Evolutionary conservation across 2,329 filamentous ascomycete genomes (phyloP).

Genomic region (Fusarium vanettenii): DNA sequence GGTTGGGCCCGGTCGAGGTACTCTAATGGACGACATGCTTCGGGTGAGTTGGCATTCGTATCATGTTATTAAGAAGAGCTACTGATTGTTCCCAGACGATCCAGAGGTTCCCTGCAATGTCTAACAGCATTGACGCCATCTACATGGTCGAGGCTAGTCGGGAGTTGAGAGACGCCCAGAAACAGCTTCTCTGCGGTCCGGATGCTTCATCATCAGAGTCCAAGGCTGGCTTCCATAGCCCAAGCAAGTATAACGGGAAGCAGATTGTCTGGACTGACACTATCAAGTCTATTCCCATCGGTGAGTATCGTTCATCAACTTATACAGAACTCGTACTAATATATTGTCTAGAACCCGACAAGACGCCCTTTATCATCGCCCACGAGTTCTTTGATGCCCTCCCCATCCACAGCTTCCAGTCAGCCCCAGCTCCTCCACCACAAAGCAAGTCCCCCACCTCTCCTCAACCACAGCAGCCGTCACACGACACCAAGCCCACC

Average conservation of each 20-base stretch:
- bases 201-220: constrained; percentile 75
- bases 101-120: constrained; percentile 82
- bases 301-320: constrained; percentile 52
- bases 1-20: constrained; percentile 92
- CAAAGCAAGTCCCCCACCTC: constrained; percentile 29
- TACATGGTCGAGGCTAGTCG: constrained; percentile 96
- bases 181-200: constrained; percentile 81
- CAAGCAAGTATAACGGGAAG: constrained; percentile 78
- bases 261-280: constrained; percentile 94
- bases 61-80: no score
- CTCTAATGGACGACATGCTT: constrained; percentile 96
- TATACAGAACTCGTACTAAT: not conserved
- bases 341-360: constrained; percentile 64
- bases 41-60: constrained; percentile 68
- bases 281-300: constrained; percentile 81
- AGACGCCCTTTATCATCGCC: constrained; percentile 91
- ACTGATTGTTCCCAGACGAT: constrained; percentile 71
- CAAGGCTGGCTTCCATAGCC: constrained; percentile 78
- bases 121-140: constrained; percentile 82
- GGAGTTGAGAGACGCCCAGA: constrained; percentile 81
- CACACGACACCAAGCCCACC: constrained; percentile 52
- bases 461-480: constrained; percentile 51
- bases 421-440: constrained; percentile 61
- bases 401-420: constrained; percentile 94
- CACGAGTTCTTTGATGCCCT: constrained; percentile 99